Evolutionary conservation across 768 basidiomycete genomes (phyloP), one percentile per base, ranked within the genome.

Genomic region (Mycena albidolilacea): DNA sequence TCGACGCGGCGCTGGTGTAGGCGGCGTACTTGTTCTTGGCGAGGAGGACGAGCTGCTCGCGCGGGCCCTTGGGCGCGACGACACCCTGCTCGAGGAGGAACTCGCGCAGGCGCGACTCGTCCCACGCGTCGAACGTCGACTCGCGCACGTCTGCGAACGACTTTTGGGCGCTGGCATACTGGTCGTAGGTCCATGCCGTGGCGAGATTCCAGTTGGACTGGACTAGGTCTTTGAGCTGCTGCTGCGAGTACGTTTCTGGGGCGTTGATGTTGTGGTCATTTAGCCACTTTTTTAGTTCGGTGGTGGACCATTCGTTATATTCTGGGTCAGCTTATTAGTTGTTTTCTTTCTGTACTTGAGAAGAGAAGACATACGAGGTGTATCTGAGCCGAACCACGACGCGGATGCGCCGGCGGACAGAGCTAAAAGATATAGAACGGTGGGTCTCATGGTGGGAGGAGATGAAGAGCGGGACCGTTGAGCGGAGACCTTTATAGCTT

Each of bases 51-150:
- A 98, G 90, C 77, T 96, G 90, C 79, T 98, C 97, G 67, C 88
- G 87, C 3, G 91, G 91, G 2, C 93, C 93, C 38, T 89, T 87
- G 15, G 97, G 97, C 7, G 92, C 89, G 62, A 99, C 90, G 71
- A 97, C 86, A 52, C 97, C 97, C 76, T 97, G 93, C 78, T 94
- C 90, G 66, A 98, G 89, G 12, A 99, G 86, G 83, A 93, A 97
- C 74, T 93, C 86, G 78, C 97, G 90, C 23, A 98, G 86, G 38
- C 87, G 87, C 14, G 90, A 91, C 78, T 98, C 97, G 79, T 94
- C 91, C 96, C 96, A 99, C 1, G 86, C 84, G 73, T 97, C 94
- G 73, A 95, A 92, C 10, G 90, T 81, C 30, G 87, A 82, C 3
- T 91, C 90, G 69, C 89, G 89, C 72, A 93, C 52, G 71, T 90